Base-by-base conservation (phyloP, 768 basidiomycete genomes). In the Leccinellum luteum region DNA sequence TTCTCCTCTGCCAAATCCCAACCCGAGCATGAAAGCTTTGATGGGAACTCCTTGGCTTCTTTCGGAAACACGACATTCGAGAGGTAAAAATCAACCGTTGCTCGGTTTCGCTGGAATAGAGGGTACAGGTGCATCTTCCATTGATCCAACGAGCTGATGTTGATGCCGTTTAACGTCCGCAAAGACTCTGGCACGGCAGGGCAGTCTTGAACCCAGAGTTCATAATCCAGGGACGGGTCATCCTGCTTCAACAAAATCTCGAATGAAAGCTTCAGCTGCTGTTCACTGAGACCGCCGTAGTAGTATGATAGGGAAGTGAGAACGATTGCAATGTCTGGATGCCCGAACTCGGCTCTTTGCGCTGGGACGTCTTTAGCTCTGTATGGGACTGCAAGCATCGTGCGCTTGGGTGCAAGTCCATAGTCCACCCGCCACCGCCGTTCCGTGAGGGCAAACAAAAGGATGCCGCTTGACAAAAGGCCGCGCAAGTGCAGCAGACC, bases 1-100 rank as follows among this genome's bases (percentile, higher is more conserved):
- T 49, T 49, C 48, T 67, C 66, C 19, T 66, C 56, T 1, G 73
- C 74, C n/a, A 76, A 61, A 58, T 77, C 75, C 75, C 76, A 77
- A 2, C 65, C 59, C 2, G 70, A 70, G 0, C 59, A 62, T 0
- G 66, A 48, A 1, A 78, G 51, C 32, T 73, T 76, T 5, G 19
- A 51, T 0, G 63, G 63, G 45, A 72, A 76, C 27, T 69, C 74
- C 32, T 66, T 73, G 0, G 66, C 70, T 23, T 72, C 64, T 25
- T 61, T 65, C 0, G 73, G 76, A 28, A 76, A 78, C 8, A 76
- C 75, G 0, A 71, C 61, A 15, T 53, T 51, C 0, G 73, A 69
- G 0, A 76, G 59, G 44, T 59, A 64, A 14, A 59, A 52, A 17
- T 64, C 55, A 5, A 64, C 41, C 0, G 48, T 10, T 7, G 28